phyloP scores from a whole-genome alignment of 345 rosid species.

The Erucastrum elatum region DNA sequence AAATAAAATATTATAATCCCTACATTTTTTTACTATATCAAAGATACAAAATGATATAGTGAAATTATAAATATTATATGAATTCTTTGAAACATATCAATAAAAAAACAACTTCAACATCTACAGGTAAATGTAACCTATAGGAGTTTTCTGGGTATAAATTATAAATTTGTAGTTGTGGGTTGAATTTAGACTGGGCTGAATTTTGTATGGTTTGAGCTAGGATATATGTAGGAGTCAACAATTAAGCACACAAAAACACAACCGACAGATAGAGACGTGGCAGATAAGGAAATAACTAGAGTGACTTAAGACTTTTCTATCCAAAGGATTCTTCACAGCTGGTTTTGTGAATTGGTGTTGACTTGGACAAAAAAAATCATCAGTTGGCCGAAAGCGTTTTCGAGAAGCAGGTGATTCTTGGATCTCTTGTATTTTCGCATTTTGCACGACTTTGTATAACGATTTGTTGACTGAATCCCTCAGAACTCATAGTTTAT shows the following conservation, averaged over 20 bases:
- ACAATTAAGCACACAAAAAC: neutral
- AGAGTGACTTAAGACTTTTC: neutral
- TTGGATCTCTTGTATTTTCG: neutral
- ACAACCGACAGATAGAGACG: neutral
- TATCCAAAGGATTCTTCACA: neutral
- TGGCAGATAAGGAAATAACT: neutral
- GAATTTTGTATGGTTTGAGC: neutral
- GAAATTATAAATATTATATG: too few relatives aligned
- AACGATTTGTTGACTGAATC: neutral
- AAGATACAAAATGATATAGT: too few relatives aligned
- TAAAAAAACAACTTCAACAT: too few relatives aligned
- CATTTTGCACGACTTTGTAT: neutral
- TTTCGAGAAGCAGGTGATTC: neutral
- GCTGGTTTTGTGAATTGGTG: neutral
- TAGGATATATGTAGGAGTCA: neutral
- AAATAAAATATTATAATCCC: too few relatives aligned
- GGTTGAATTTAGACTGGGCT: neutral
- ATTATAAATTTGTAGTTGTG: neutral
- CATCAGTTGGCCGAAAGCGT: neutral
- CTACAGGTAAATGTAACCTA: neutral
- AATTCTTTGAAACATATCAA: too few relatives aligned
- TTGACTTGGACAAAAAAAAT: neutral
- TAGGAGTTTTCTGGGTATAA: too few relatives aligned
- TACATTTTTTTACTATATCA: too few relatives aligned
- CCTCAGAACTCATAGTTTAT: neutral